Evolutionary conservation across 345 rosid genomes (phyloP), one percentile per base, ranked within the genome.

Genomic region (Aquilaria sinensis): DNA sequence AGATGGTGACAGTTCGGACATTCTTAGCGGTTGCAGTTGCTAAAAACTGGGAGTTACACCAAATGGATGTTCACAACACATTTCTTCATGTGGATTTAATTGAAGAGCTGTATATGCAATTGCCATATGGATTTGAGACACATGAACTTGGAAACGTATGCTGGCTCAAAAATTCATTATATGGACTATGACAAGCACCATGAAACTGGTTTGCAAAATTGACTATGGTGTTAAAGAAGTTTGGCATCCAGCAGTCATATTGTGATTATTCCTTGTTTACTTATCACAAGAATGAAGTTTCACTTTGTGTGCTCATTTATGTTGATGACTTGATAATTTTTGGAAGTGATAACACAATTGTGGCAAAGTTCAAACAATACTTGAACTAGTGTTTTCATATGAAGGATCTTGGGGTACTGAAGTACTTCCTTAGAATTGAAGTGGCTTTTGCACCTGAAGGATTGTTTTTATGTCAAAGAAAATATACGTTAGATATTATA

Each of bases 201-300:
- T 2, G 51, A 14, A 51, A 51, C 0, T 70, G 69, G 69, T 70
- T 48, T 45, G 31, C 59, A 2, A 70, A 51, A 23, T 65, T 69
- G 6, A 16, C 63, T 37, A 6, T 52, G 5, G 51, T 52, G 1
- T 6, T 60, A 5, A 3, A 2, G 3, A 9, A 12, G 0, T 14
- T 23, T 46, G 63, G 63, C 3, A 46, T 60, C 47, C 4, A 3
- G 5, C 63, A 60, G 16, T 13, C 2, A 31, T 1, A 8, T 10
- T 37, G n/a, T 2, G 57, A 34, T 56, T 56, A 56, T 12, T 37
- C 41, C 23, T 16, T 16, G 23, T 16, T 16, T 16, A 16, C 23
- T 16, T 16, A 16, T 16, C 23, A 16, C 23, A n/a, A 11, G 51
- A n/a, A 7, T 2, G 4, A 0, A 3, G 37, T 16, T 0, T 16